Base-by-base conservation (phyloP, 2,329 filamentous ascomycete species). In the Trichoderma atrobrunneum region DNA sequence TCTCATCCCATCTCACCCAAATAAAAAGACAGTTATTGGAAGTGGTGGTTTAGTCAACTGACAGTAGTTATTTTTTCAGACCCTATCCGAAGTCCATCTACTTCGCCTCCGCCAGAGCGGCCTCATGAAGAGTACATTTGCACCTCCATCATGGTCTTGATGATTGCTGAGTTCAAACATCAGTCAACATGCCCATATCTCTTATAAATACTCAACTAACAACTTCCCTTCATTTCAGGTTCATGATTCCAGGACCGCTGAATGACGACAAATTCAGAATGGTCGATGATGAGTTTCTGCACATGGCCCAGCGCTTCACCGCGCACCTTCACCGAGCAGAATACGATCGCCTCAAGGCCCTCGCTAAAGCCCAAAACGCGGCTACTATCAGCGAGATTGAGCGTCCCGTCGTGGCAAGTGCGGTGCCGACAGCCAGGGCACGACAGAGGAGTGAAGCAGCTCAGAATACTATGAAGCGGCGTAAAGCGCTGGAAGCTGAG, bases 271-370 rank as follows among this genome's bases (percentile, higher is more conserved):
- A 82, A 70, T 95, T 89, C 80, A 90, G 92, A 76, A 95, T 95
- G 91, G 93, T 96, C 0, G 93, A 95, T 80, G 93, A 96, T 76
- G 93, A 95, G 75, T 89, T 96, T 74, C 82, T 91, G 24, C 82
- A 87, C 18, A 88, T 90, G 0, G 93, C 93, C 0, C 87, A 89
- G 67, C 82, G 85, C 3, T 95, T 93, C 80, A 95, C 93, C 0
- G 86, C 87, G 6, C 92, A 94, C 79, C 86, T 95, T 2, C 92
- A 95, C 78, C 88, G 90, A n/a, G 91, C 90, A 18, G 92, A 94
- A 79, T 95, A 95, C 78, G 85, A 89, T 72, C 87, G 90, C 5
- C 86, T 93, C 59, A 92, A 91, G 79, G 82, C 83, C 39, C 82
- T 84, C 43, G 88, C 89, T 4, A 87, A 84, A 74, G 78, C 83